Evolutionary conservation across 805 yeast genomes (phyloP), one percentile per base, ranked within the genome.

Genomic region (Wickerhamiella domercqiae): DNA sequence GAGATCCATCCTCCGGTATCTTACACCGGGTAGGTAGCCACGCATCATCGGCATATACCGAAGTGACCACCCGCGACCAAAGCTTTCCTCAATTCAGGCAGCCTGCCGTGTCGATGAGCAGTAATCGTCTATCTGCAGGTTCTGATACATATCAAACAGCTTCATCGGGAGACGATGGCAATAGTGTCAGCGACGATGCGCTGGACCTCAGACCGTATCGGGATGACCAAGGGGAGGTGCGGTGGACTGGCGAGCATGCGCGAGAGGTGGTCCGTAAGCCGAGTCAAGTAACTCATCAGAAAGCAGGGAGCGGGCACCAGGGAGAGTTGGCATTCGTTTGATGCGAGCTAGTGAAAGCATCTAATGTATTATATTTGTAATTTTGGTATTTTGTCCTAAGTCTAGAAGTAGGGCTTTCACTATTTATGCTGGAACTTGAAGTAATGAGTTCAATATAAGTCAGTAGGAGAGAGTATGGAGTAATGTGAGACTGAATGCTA

Each of bases 291-390:
- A 45, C 39, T 34, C 45, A 47, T 9, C 47, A 49, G 3, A 36
- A 39, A n/a, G 48, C 49, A 4, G 46, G 21, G 5, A 18, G 19
- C 21, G 33, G 16, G 7, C 33, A 50, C 35, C 34, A 41, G 3
- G 54, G 54, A 11, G 61, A 56, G 45, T 48, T 56, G 18, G 59
- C 56, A 7, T 56, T 56, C 42, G 45, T 56, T 3, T 56, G 42
- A 47, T 32, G 7, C 21, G 13, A 20, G 20, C 21, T 21, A 24
- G 13, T 9, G 26, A 13, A 9, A 24, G 13, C 13, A 24, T 24
- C 11, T 24, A 24, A 9, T 24, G 26, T 24, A 24, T 9, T 13
- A 13, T 24, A 24, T 9, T 24, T 24, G 26, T 24, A 24, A 13
- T 24, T 24, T 24, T 24, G 9, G 26, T 9, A 24, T 13, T 9